Evolutionary conservation across 352 stramenopile species (phyloP).

Genomic region (Pythium brachiatum): DNA sequence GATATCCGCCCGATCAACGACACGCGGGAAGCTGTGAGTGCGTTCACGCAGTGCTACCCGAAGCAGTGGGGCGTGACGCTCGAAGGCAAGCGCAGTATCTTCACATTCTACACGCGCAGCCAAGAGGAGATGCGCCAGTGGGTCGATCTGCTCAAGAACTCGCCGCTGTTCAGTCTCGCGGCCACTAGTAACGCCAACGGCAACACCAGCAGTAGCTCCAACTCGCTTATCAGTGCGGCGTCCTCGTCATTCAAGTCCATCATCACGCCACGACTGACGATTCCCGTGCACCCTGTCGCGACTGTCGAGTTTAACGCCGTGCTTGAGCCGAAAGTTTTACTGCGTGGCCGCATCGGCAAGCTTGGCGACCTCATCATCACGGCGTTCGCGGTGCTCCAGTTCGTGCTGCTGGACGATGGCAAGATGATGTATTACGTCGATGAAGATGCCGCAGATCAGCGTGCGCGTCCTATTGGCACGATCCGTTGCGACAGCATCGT

Average conservation of each 20-base stretch:
- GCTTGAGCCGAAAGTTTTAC: constrained; percentile 64
- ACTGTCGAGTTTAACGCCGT: constrained; percentile 73
- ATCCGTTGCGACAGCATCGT: constrained; percentile 82
- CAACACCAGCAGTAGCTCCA: constrained; percentile 17
- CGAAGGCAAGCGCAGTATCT: constrained; percentile 76
- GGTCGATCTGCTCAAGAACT: constrained; percentile 88
- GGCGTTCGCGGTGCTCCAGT: constrained; percentile 62
- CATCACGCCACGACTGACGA: constrained; percentile 55
- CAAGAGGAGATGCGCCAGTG: constrained; percentile 79
- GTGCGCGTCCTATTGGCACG: constrained; percentile 67
- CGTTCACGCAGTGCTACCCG: constrained; percentile 79
- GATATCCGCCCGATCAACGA: constrained; percentile 85
- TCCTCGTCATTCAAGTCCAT: constrained; percentile 12
- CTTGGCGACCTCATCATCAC: constrained; percentile 69
- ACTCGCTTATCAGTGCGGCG: background rate
- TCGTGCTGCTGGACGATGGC: constrained; percentile 75
- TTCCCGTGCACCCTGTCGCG: constrained; percentile 77
- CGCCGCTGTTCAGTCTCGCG: constrained; percentile 46
- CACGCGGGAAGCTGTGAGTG: constrained; percentile 66
- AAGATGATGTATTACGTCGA: constrained; percentile 82
- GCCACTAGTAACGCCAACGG: background rate
- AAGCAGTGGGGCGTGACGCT: constrained; percentile 87
- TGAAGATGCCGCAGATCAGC: constrained; percentile 46
- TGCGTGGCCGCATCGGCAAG: constrained; percentile 73
- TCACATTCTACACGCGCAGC: constrained; percentile 84